These are phyloP conservation scores for Lunularia cruciata DNA, from an alignment of 225 moss, liverwort and hornwort genomes.

Conservation along the genomic window DNA sequence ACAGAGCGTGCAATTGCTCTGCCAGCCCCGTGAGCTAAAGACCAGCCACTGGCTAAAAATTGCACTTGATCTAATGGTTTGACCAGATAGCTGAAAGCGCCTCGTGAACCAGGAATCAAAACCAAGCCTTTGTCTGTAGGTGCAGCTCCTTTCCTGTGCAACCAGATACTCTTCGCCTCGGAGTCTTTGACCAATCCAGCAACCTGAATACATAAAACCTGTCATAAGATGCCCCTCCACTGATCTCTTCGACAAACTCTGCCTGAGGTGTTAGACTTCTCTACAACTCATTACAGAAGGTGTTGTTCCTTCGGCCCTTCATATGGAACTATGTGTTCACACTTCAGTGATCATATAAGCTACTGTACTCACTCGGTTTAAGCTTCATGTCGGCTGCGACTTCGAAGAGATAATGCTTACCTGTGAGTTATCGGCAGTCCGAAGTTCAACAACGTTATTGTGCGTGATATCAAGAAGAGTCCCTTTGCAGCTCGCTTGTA, in stretches of 20 bases:
- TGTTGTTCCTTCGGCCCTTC: no score
- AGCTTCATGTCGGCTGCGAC: no score
- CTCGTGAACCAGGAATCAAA: slow-evolving; percentile 76
- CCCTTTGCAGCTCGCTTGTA: slow-evolving; percentile 47
- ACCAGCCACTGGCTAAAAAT: slow-evolving; percentile 50
- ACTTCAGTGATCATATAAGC: no score
- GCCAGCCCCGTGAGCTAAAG: slow-evolving; percentile 75
- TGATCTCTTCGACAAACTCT: no score
- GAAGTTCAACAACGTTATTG: slow-evolving; percentile 64
- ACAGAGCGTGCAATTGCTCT: slow-evolving; percentile 60
- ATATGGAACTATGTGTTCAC: no score
- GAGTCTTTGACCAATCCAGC: background rate
- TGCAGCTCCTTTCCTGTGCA: slow-evolving; percentile 87
- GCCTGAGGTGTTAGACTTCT: no score
- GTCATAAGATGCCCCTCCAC: no score
- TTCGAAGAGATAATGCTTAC: background rate
- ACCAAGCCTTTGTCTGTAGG: slow-evolving; percentile 71
- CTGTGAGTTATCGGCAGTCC: slow-evolving; percentile 10
- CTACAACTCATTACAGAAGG: no score
- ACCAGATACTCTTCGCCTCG: slow-evolving; percentile 28
- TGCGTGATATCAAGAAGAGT: slow-evolving; percentile 77
- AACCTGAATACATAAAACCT: slow-evolving; percentile 9
- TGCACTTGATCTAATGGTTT: slow-evolving; percentile 39
- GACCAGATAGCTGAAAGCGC: slow-evolving; percentile 72
- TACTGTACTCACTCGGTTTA: no score